Percentiles rank a stretch among this genome's conserved stretches.
Conservation (phyloP, 179 eudicot genomes). For the Gypsophila paniculata region DNA sequence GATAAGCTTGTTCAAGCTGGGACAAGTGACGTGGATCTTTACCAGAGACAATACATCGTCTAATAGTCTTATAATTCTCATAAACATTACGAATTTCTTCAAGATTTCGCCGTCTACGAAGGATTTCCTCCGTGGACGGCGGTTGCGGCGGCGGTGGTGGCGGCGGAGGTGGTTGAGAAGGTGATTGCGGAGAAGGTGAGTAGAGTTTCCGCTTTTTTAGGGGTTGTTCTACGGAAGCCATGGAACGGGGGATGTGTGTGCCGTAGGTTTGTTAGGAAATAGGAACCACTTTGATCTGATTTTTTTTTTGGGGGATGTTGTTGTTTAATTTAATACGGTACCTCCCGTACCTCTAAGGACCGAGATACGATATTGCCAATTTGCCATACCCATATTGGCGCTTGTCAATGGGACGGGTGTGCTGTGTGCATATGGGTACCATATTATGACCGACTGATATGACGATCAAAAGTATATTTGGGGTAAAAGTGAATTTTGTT, state of each 20-base stretch:
- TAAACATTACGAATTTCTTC: conserved; percentile 70
- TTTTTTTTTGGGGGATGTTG: too few species aligned
- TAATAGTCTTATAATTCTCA: conserved; percentile 63
- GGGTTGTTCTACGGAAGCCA: conserved; percentile 65
- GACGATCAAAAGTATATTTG: too few species aligned
- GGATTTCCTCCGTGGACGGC: conserved; percentile 56
- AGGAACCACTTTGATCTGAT: not conserved
- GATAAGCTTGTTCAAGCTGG: conserved; percentile 73
- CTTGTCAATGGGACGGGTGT: too few species aligned
- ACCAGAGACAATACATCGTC: conserved; percentile 40
- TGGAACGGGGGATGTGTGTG: not conserved
- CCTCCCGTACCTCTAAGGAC: too few species aligned
- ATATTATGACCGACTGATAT: too few species aligned
- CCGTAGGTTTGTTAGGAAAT: not conserved
- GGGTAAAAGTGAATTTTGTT: too few species aligned
- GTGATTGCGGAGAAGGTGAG: conserved; percentile 31
- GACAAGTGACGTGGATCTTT: conserved; percentile 47
- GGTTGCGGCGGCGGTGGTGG: conserved; percentile 32
- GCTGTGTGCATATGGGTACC: too few species aligned
- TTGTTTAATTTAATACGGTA: too few species aligned
- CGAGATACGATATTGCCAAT: too few species aligned
- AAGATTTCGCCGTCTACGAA: conserved; percentile 51
- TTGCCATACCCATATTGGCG: too few species aligned
- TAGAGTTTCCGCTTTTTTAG: conserved; percentile 74
- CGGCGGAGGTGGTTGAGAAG: conserved; percentile 19